Conservation (phyloP, 2,329 filamentous ascomycete genomes). For the Hymenoscyphus salicellus region DNA sequence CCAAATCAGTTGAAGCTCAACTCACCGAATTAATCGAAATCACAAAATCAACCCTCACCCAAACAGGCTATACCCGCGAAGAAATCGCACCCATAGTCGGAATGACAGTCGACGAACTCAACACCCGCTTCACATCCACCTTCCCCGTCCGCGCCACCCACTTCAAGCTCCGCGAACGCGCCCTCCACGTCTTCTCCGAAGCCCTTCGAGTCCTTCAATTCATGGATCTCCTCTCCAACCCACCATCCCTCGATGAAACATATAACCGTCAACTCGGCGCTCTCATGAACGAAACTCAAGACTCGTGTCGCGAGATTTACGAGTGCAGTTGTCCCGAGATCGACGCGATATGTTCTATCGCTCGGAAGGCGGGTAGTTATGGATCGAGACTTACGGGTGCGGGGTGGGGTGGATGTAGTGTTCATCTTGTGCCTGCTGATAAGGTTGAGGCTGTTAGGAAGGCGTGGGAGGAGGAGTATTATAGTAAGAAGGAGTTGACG, state of each 20-base stretch:
- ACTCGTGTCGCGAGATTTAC: constrained; percentile 80
- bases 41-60: constrained; percentile 66
- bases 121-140: constrained; percentile 75
- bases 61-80: constrained; percentile 83
- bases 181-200: constrained; percentile 87
- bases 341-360: constrained; percentile 82
- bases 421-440: constrained; percentile 83
- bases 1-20: constrained; percentile 56
- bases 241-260: constrained; percentile 49
- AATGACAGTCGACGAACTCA: constrained; percentile 67
- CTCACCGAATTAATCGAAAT: constrained; percentile 70
- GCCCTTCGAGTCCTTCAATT: constrained; percentile 83
- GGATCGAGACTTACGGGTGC: constrained; percentile 87
- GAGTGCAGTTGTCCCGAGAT: constrained; percentile 91
- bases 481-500: constrained; percentile 61
- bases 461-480: constrained; percentile 80
- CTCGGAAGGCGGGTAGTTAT: constrained; percentile 72
- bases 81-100: constrained; percentile 74
- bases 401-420: constrained; percentile 94
- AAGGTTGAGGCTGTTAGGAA: constrained; percentile 75
- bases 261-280: constrained; percentile 71
- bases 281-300: constrained; percentile 86
- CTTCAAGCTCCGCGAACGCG: constrained; percentile 85
- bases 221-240: constrained; percentile 68
- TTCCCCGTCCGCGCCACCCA: constrained; percentile 85